Conservation (phyloP, 2,329 filamentous ascomycete species). For the Trichoderma atroviride region DNA sequence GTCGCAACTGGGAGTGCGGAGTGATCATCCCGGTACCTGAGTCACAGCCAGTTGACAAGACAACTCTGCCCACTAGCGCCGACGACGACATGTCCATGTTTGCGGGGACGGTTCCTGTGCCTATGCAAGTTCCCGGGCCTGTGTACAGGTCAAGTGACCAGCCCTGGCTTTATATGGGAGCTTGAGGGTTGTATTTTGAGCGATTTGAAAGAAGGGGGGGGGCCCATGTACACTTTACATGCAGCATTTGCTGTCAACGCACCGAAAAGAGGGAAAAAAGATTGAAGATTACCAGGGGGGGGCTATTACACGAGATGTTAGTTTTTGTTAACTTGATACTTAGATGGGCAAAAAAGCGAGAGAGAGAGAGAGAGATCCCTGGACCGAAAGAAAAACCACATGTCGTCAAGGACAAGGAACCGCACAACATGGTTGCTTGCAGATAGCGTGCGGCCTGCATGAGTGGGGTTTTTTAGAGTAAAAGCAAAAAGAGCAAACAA, state of each 20-base stretch:
- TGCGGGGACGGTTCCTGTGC: constrained; percentile 59
- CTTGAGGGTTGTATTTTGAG: constrained; percentile 28
- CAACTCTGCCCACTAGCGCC: constrained; percentile 25
- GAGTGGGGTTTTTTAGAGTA: background rate
- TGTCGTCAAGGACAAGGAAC: constrained; percentile 9
- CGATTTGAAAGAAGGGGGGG: background rate
- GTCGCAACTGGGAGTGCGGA: constrained; percentile 95
- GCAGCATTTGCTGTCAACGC: background rate
- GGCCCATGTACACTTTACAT: background rate
- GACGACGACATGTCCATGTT: constrained; percentile 48
- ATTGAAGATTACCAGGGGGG: background rate
- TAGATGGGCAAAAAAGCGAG: too few species aligned
- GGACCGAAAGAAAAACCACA: background rate
- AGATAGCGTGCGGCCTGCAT: constrained; percentile 26
- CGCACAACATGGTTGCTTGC: constrained; percentile 28
- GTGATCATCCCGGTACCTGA: constrained; percentile 68
- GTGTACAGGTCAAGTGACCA: constrained; percentile 47
- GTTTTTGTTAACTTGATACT: too few species aligned
- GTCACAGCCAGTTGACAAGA: constrained; percentile 28
- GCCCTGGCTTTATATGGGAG: constrained; percentile 48
- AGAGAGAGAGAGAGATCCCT: constrained; percentile 18
- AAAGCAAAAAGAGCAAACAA: background rate
- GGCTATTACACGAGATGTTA: background rate
- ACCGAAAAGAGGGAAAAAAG: background rate
- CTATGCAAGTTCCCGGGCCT: constrained; percentile 63